A percentile compares a stretch with the other conserved stretches of the same genome.
These are phyloP conservation scores for Atalantia buxifolia DNA, from an alignment of 345 rosid genomes.

Conservation along the genomic window DNA sequence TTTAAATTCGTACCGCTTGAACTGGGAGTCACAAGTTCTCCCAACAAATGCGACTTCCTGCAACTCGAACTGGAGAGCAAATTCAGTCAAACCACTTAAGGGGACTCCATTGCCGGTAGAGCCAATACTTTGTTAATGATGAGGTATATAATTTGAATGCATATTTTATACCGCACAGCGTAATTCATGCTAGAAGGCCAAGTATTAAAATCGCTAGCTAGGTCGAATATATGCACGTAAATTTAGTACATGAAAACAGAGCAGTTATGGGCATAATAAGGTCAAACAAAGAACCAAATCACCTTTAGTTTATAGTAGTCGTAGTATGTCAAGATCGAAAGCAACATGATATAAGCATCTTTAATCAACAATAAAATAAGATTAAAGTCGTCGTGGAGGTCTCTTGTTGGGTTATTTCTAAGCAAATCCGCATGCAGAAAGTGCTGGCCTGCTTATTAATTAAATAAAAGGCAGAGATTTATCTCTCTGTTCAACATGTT, in stretches of 20 bases:
- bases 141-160: background rate
- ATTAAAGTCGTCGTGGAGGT: background rate
- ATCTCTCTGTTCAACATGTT: background rate
- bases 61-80: too few relatives aligned
- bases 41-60: too few relatives aligned
- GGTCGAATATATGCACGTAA: background rate
- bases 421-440: conserved; percentile 10
- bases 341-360: conserved; percentile 6
- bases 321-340: conserved; percentile 1
- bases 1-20: too few relatives aligned
- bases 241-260: background rate
- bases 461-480: background rate
- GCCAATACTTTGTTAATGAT: too few relatives aligned
- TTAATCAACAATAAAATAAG: background rate
- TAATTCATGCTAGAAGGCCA: conserved; percentile 3
- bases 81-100: too few relatives aligned
- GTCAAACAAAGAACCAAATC: conserved; percentile 4
- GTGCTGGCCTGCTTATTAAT: background rate
- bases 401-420: background rate
- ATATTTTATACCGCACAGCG: background rate
- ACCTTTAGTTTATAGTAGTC: background rate
- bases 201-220: background rate
- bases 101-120: too few relatives aligned
- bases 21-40: too few relatives aligned
- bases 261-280: background rate